Conservation (phyloP, 306 rosid genomes). For the Sphenostylis stenocarpa region DNA sequence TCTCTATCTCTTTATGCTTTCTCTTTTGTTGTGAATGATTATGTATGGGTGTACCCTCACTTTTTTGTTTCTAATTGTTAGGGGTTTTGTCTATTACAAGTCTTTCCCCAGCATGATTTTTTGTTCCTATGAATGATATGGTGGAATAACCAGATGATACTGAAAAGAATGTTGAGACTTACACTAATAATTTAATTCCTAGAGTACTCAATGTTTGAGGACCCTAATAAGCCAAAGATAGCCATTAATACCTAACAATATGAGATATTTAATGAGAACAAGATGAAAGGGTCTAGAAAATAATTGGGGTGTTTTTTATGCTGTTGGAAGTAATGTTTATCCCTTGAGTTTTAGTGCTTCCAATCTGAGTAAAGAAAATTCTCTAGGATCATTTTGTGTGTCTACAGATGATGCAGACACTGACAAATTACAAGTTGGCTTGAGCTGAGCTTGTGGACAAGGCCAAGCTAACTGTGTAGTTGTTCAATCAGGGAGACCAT, state of each 20-base stretch:
- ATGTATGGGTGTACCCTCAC: no score
- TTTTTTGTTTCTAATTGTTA: no score
- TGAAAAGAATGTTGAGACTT: constrained; percentile 68
- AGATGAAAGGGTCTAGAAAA: constrained; percentile 72
- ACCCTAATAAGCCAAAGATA: constrained; percentile 67
- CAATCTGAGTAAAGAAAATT: constrained; percentile 43
- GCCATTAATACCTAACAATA: constrained; percentile 68
- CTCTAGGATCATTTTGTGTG: constrained; percentile 72
- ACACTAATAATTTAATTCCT: constrained; percentile 59
- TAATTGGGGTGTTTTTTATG: constrained; percentile 66
- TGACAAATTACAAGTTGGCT: constrained; percentile 72
- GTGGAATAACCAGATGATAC: constrained; percentile 86
- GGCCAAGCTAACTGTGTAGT: constrained; percentile 79
- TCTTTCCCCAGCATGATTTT: no score
- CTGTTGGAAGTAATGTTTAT: constrained; percentile 72
- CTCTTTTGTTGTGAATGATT: no score
- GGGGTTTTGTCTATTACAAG: no score
- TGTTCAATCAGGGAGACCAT: constrained; percentile 69
- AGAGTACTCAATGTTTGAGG: constrained; percentile 91
- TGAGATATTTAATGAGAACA: constrained; percentile 84
- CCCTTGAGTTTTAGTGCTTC: constrained; percentile 55
- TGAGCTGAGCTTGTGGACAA: constrained; percentile 94
- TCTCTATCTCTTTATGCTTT: no score
- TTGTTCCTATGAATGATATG: no score
- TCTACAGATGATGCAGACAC: constrained; percentile 65